Base-by-base conservation (phyloP, 2,329 filamentous ascomycete genomes). In the Cladosporium sp. region DNA sequence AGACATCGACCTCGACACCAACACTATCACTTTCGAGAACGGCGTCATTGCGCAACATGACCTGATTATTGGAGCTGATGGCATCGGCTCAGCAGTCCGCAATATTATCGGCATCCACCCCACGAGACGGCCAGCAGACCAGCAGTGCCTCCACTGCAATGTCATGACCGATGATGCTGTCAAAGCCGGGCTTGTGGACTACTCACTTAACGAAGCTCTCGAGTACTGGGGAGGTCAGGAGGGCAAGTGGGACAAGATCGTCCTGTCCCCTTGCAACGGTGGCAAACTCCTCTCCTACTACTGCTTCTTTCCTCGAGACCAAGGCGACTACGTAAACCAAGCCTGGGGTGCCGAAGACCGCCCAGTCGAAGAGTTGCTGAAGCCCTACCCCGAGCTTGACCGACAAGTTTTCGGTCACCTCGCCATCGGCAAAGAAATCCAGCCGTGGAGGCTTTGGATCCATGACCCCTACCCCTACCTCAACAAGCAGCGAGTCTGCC, bases 151-250 rank as follows among this genome's bases (percentile, higher is more conserved):
- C 0, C 84, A 86, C 64, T 76, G 80, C 56, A 87, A 85, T 62
- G 80, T 87, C 52, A 68, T 68, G 16, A 84, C 82, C 0, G 78
- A 80, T 35, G 75, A 84, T n/a, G 81, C 80, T 1, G 74, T 81
- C 31, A 72, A 73, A 53, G 52, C 42, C 19, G 83, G 83, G 2
- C 74, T 86, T 0, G 75, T 81, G 32, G 81, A 86, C 63, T 86
- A 84, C 67, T 81, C 81, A 0, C 62, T 75, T 33, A 66, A 86
- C 68, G 72, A 66, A 22, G 83, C 83, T 0, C 71, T 87, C 0
- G 81, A 87, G 66, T 87, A 85, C 71, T 87, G 84, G 84, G 84
- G 84, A 22, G 84, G 84, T 1, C 77, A 82, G 49, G 79, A 83
- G 52, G 81, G 80, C 61, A 59, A 54, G 44, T 81, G 74, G 74